These are phyloP conservation scores for Metarhizium sp. DNA, from an alignment of 2,329 filamentous ascomycete species.

Conservation along the genomic window DNA sequence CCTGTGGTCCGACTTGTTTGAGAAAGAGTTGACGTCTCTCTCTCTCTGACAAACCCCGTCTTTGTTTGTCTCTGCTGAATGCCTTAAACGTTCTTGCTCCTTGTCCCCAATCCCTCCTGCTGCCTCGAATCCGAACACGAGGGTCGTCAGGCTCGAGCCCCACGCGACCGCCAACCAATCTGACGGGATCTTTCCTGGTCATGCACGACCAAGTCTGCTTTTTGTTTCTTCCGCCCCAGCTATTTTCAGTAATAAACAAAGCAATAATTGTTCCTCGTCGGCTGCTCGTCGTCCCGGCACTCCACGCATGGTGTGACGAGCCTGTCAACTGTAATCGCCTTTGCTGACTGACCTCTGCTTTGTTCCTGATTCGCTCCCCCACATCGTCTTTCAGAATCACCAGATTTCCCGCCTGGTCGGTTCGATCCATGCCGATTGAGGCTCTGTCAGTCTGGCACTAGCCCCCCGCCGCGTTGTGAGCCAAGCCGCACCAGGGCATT, in stretches of 20 bases:
- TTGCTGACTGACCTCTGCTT: slow-evolving; percentile 1
- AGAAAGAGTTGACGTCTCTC: no score
- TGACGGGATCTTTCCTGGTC: neutral
- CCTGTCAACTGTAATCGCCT: neutral
- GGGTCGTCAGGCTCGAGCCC: neutral
- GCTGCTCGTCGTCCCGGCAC: slow-evolving; percentile 7
- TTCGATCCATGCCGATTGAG: slow-evolving; percentile 8
- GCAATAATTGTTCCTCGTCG: slow-evolving; percentile 2
- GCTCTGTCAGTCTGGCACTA: slow-evolving; percentile 8
- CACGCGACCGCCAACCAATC: slow-evolving; percentile 1
- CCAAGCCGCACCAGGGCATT: slow-evolving; percentile 3
- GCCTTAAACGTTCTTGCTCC: neutral
- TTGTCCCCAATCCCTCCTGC: neutral
- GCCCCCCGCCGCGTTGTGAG: slow-evolving; percentile 1
- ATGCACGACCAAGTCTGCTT: neutral
- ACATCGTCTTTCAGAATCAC: slow-evolving; percentile 1
- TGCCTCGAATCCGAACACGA: slow-evolving; percentile 9
- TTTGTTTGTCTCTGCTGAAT: neutral
- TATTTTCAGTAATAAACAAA: neutral
- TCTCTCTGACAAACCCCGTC: no score
- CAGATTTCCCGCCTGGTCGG: slow-evolving; percentile 2
- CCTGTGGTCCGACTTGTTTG: neutral
- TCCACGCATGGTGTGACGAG: slow-evolving; percentile 16
- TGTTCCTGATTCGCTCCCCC: slow-evolving; percentile 4
- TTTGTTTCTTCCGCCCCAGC: neutral